Conservation (phyloP, 305 asterid species). For the Fraxinus velutina region DNA sequence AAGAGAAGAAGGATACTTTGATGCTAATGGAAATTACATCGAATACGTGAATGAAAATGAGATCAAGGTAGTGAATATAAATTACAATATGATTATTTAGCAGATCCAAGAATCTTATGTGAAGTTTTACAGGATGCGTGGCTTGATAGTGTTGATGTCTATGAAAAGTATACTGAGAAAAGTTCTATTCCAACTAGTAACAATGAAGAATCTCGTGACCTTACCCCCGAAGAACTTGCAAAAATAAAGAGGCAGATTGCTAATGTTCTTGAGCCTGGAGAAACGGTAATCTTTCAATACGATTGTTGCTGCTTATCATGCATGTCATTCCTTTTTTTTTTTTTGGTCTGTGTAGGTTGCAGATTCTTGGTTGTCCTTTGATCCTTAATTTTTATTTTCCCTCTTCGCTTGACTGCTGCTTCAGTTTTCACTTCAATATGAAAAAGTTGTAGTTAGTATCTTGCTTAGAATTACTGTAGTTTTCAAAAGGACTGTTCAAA, state of each 20-base stretch:
- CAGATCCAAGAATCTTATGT: slow-evolving; percentile 21
- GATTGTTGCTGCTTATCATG: slow-evolving; percentile 3
- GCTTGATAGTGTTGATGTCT: slow-evolving; percentile 81
- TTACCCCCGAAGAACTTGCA: slow-evolving; percentile 66
- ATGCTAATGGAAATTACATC: slow-evolving; percentile 78
- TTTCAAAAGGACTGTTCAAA: not conserved
- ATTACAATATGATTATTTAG: slow-evolving; percentile 16
- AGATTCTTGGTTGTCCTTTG: slow-evolving; percentile 10
- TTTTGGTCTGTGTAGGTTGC: not conserved
- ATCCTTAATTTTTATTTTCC: not conserved
- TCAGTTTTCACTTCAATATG: not conserved
- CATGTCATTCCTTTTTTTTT: not conserved
- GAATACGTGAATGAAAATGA: slow-evolving; percentile 61
- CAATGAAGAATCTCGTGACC: slow-evolving; percentile 57
- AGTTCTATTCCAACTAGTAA: slow-evolving; percentile 23
- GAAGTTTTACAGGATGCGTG: slow-evolving; percentile 77
- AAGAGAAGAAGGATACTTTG: slow-evolving; percentile 96
- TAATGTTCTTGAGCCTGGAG: slow-evolving; percentile 80
- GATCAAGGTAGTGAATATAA: slow-evolving; percentile 54
- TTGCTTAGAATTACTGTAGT: not conserved
- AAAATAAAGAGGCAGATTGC: slow-evolving; percentile 84
- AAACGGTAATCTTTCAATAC: slow-evolving; percentile 52
- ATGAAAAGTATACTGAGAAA: slow-evolving; percentile 36
- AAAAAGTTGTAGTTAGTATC: not conserved
- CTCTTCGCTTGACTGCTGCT: slow-evolving; percentile 6